Evolutionary conservation across 2,329 filamentous ascomycete genomes (phyloP), one percentile per base, ranked within the genome.

Genomic region (Colletotrichum costaricense): DNA sequence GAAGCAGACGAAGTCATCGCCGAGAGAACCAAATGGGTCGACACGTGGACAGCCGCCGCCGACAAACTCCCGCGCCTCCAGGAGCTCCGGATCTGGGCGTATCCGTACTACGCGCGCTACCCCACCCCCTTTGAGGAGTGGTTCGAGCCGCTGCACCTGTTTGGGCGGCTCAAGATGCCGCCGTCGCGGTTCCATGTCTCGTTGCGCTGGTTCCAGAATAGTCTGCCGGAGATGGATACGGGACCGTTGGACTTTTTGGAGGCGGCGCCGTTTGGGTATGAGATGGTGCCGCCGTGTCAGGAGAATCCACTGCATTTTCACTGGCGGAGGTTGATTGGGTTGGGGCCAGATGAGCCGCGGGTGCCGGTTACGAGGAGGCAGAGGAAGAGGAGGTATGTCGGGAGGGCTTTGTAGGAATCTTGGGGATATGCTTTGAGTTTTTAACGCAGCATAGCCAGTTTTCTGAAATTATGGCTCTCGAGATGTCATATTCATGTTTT

Each of bases 91-190:
- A 70, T 73, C 14, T 73, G 70, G 67, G 52, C 58, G 12, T 73
- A 73, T 24, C 70, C 70, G 14, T 38, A 35, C 11, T 73, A 70
- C n/a, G 30, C 70, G 16, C 67, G 70, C 9, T 73, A 57, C 24
- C 70, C 70, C 11, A 73, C 70, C 35, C 70, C 70, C 0, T 67
- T 65, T 11, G 70, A 73, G 3, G 70, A 73, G 52, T 73, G 70
- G 70, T 62, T 70, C 3, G 38, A 19, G 35, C 33, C 70, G 8
- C 67, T 73, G 4, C 70, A 73, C 14, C 67, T 57, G 22, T 66
- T 73, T 30, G 55, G 56, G 38, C 6, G 38, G 6, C 14, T 3
- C 38, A 19, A 26, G 64, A n/a, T 73, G 26, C 46, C 67, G 22
- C 19, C 8, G 8, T 42, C 38, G 38, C 16, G 7, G 7, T 70